Percentiles rank a stretch among this genome's conserved stretches.
Evolutionary conservation across 306 rosid genomes (phyloP).

Genomic region (Glycine soja): DNA sequence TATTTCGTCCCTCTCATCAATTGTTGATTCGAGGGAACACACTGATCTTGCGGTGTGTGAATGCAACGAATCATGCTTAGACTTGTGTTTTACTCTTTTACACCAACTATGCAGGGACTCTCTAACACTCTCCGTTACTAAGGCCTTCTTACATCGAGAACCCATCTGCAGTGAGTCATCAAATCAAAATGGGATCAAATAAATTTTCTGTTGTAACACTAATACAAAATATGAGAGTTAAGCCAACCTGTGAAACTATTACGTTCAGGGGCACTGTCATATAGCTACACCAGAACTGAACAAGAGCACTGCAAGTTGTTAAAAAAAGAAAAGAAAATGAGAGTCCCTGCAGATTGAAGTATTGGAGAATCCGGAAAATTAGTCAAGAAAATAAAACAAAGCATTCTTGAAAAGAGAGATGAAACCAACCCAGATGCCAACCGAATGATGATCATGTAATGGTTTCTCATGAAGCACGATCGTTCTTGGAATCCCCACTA

Average conservation of each 20-base stretch:
- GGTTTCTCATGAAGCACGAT: slow-evolving; percentile 86
- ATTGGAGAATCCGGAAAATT: slow-evolving; percentile 10
- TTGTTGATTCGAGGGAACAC: slow-evolving; percentile 77
- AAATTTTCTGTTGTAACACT: slow-evolving; percentile 11
- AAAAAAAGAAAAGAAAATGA: slow-evolving; percentile 27
- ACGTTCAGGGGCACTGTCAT: slow-evolving; percentile 92
- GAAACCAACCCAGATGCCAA: slow-evolving; percentile 78
- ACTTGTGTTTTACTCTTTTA: slow-evolving; percentile 88
- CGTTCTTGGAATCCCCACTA: slow-evolving; percentile 85
- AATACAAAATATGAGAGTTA: slow-evolving; percentile 7
- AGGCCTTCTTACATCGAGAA: slow-evolving; percentile 78
- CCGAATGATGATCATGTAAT: slow-evolving; percentile 75
- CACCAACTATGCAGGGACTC: slow-evolving; percentile 98
- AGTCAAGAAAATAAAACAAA: slow-evolving; percentile 10
- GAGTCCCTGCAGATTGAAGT: slow-evolving; percentile 24
- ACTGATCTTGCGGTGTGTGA: slow-evolving; percentile 77
- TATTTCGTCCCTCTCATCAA: slow-evolving; percentile 80
- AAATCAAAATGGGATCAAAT: background rate
- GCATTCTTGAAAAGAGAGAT: slow-evolving; percentile 25
- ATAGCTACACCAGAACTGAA: slow-evolving; percentile 99
- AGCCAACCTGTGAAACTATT: slow-evolving; percentile 84
- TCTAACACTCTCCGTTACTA: slow-evolving; percentile 87
- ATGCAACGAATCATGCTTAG: slow-evolving; percentile 68
- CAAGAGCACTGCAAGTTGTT: slow-evolving; percentile 67
- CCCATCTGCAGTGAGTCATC: slow-evolving; percentile 73